Evolutionary conservation across 2,329 filamentous ascomycete species (phyloP).

Genomic region (Pleurostoma richardsiae): DNA sequence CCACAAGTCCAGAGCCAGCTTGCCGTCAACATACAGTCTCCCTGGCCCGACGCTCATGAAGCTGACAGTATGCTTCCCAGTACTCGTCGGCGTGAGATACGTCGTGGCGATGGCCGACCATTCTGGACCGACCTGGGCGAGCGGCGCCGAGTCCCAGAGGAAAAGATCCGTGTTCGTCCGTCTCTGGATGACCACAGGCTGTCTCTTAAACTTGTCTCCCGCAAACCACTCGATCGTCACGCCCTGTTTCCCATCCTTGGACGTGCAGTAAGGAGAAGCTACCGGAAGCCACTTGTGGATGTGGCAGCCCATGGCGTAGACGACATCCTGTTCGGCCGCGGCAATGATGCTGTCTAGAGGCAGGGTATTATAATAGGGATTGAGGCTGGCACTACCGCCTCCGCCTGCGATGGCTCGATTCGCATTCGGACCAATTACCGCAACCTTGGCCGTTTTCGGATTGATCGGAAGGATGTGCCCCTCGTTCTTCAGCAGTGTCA

Average conservation of each 20-base stretch:
- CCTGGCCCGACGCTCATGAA: constrained; percentile 65
- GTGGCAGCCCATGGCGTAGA: constrained; percentile 57
- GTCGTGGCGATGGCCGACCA: constrained; percentile 62
- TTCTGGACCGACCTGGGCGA: constrained; percentile 52
- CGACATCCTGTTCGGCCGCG: constrained; percentile 48
- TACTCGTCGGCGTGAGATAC: constrained; percentile 50
- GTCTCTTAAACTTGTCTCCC: constrained; percentile 57
- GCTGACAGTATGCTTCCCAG: constrained; percentile 60
- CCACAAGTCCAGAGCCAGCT: constrained; percentile 60
- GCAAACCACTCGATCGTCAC: constrained; percentile 61
- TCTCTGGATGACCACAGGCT: constrained; percentile 50
- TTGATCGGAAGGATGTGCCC: constrained; percentile 53
- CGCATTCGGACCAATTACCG: constrained; percentile 63
- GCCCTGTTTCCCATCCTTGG: constrained; percentile 51
- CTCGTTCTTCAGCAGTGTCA: constrained; percentile 62
- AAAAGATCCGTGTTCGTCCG: constrained; percentile 63
- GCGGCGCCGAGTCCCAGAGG: constrained; percentile 65
- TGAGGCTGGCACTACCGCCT: constrained; percentile 62
- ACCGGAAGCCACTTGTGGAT: constrained; percentile 63
- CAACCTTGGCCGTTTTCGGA: constrained; percentile 50
- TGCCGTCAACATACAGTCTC: constrained; percentile 53
- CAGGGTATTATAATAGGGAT: constrained; percentile 63
- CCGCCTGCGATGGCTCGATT: constrained; percentile 64
- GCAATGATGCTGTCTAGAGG: constrained; percentile 58
- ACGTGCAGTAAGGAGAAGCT: constrained; percentile 53